These are phyloP conservation scores for Zymoseptoria passerinii DNA, from an alignment of 2,329 filamentous ascomycete species.

Conservation along the genomic window DNA sequence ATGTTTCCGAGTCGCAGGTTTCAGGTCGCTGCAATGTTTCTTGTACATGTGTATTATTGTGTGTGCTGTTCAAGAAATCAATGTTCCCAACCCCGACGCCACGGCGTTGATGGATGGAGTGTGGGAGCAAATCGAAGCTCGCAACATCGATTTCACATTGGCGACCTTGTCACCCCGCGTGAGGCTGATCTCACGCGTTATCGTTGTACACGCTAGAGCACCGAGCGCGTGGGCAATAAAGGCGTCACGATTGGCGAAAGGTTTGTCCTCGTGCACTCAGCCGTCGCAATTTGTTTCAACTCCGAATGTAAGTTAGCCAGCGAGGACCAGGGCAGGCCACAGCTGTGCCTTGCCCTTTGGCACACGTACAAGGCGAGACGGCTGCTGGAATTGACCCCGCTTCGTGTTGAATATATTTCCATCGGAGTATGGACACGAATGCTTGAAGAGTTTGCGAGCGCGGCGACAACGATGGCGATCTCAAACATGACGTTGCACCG, in stretches of 20 bases:
- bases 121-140: no score
- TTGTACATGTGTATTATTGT: background rate
- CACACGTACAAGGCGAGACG: background rate
- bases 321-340: background rate
- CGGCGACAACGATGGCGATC: background rate
- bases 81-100: background rate
- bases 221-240: background rate
- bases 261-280: background rate
- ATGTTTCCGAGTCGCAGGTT: background rate
- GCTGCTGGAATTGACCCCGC: background rate
- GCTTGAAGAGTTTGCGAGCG: background rate
- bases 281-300: background rate
- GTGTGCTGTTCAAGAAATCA: background rate
- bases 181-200: background rate
- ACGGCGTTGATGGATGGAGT: no score
- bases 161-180: background rate
- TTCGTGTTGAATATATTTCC: background rate
- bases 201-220: background rate
- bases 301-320: background rate
- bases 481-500: background rate
- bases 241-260: background rate
- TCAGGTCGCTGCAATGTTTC: background rate
- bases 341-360: background rate
- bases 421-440: background rate
- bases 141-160: background rate